phyloP scores from a whole-genome alignment of 108 stramenopile genomes.

The Skeletonema marinoi region DNA sequence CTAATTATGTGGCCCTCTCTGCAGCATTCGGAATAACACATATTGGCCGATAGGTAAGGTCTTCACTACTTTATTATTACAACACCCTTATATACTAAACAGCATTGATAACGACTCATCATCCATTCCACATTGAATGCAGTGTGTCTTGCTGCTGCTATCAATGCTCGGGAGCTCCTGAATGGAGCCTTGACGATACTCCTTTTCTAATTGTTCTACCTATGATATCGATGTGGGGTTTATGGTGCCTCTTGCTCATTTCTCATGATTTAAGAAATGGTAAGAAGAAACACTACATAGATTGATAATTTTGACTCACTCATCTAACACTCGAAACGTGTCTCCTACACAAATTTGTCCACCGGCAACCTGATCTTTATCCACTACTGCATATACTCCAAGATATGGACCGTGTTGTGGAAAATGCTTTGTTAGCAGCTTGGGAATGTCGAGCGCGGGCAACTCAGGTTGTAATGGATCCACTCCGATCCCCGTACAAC shows the following conservation, averaged over 20 bases:
- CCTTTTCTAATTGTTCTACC: background rate
- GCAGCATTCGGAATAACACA: background rate
- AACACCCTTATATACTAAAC: background rate
- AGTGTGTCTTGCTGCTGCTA: background rate
- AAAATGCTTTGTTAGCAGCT: constrained; percentile 53
- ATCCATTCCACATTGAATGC: background rate
- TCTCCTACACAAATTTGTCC: constrained; percentile 46
- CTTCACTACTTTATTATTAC: background rate
- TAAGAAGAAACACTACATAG: background rate
- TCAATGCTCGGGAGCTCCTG: background rate
- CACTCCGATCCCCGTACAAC: constrained; percentile 62
- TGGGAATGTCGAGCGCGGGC: constrained; percentile 40
- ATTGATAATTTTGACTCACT: background rate
- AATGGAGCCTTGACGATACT: background rate
- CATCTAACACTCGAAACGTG: constrained; percentile 17
- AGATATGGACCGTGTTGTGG: constrained; percentile 69
- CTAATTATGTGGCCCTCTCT: background rate
- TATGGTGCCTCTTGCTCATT: background rate
- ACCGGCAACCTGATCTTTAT: background rate
- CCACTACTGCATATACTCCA: constrained; percentile 66
- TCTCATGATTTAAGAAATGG: background rate
- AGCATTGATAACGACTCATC: background rate
- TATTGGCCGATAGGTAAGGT: background rate
- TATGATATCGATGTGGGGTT: background rate
- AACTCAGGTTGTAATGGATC: constrained; percentile 48